Conservation (phyloP, 352 stramenopile species). For the Phytopythium helicoides region DNA sequence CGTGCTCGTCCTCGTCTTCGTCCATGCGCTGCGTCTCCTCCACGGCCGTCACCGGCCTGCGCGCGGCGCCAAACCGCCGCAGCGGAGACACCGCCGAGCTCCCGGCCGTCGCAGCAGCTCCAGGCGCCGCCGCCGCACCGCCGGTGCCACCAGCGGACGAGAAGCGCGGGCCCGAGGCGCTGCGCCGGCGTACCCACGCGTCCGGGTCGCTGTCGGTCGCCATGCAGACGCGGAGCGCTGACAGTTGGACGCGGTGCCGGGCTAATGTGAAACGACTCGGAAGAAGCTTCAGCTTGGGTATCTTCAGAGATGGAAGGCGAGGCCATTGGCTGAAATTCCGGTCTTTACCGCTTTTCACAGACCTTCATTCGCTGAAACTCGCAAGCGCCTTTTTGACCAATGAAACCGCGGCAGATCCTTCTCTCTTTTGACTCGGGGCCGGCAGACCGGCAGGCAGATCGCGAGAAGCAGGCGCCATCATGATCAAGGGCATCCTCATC, state of each 20-base stretch:
- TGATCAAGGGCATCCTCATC: conserved; percentile 99
- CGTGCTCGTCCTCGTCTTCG: conserved; percentile 22
- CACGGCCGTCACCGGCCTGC: not conserved
- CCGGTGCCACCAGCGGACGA: not conserved
- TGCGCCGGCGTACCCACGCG: not conserved
- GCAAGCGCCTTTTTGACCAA: conserved; percentile 7
- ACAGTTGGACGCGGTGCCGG: conserved; percentile 3
- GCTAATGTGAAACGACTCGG: not conserved
- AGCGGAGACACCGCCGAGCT: not conserved
- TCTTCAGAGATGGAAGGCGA: not conserved
- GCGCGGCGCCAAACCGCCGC: not conserved
- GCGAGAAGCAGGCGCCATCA: conserved; percentile 25
- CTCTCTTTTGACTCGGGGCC: too few relatives aligned
- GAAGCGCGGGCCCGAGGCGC: not conserved
- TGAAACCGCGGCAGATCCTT: not conserved
- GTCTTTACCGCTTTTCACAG: not conserved
- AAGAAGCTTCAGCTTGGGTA: not conserved
- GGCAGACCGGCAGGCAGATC: not conserved
- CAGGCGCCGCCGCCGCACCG: not conserved
- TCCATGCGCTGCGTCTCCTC: conserved; percentile 20
- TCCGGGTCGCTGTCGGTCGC: conserved; percentile 1
- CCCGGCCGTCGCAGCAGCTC: too few relatives aligned
- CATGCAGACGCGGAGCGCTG: not conserved
- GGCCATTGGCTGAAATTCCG: not conserved
- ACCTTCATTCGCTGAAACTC: conserved; percentile 10